Base-by-base conservation (phyloP, 1,284 basidiomycete genomes). In the Ganoderma multipileum region DNA sequence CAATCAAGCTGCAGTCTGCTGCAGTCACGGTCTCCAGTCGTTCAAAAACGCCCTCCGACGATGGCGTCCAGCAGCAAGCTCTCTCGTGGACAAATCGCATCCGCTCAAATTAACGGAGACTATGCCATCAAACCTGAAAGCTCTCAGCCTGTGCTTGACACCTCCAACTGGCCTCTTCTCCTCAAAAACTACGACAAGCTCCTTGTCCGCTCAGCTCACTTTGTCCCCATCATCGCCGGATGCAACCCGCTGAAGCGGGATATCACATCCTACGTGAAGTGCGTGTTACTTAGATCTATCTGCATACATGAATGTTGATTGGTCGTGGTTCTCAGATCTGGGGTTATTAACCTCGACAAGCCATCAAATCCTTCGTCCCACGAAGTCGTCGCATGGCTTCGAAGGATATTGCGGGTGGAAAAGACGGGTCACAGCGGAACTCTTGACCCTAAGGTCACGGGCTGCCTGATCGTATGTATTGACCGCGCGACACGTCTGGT, bases 331-430 rank as follows among this genome's bases (percentile, higher is more conserved):
- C 52, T 39, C 73, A 96, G 95, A 84, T 96, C 96, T 71, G 98
- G 98, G 75, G 95, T 98, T 68, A 99, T 99, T 82, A 99, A 99
- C 85, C 87, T 99, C 75, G 98, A 99, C 89, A 99, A 99, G 81
- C 98, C 98, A 33, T 99, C 97, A 61, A 99, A 99, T 84, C 98
- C 98, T 9, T 99, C 98, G 5, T 99, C 97, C n/a, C 98, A 99
- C 84, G 98, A 99, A 86, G 98, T 99, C 67, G 98, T 99, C 73
- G 98, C 98, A 20, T 99, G 98, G 98, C 84, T 99, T 73, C 89
- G 97, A 76, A 90, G 98, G 36, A 99, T 99, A 74, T 83, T 99
- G 64, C 91, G 97, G 36, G 95, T 95, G 42, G 97, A 99, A 82
- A 99, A 99, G 85, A 99, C 98, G 0, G 98, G 97, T 63, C 97